Conservation (phyloP, 2,329 filamentous ascomycete species). For the Colletotrichum tofieldiae region DNA sequence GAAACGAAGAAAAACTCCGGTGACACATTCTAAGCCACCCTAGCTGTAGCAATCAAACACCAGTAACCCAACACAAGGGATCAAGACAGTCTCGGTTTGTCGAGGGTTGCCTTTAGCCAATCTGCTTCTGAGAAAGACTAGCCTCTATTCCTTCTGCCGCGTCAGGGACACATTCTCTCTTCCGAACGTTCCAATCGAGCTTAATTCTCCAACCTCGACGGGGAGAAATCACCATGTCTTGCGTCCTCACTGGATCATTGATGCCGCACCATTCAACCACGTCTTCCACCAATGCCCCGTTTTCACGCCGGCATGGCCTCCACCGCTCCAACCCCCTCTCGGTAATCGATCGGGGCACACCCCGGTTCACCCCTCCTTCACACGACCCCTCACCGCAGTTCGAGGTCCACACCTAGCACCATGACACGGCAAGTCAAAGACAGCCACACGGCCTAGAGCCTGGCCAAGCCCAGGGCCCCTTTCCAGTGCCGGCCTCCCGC, state of each 20-base stretch:
- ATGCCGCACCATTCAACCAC: slow-evolving; percentile 30
- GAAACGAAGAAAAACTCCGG: slow-evolving; percentile 19
- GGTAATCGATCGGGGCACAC: slow-evolving; percentile 33
- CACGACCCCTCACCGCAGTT: slow-evolving; percentile 26
- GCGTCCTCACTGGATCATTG: not conserved
- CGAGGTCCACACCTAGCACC: slow-evolving; percentile 25
- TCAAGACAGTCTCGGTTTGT: slow-evolving; percentile 25
- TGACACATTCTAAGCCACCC: slow-evolving; percentile 6
- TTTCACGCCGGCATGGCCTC: slow-evolving; percentile 8
- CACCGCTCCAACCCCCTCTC: slow-evolving; percentile 21
- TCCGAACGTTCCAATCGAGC: slow-evolving; percentile 1
- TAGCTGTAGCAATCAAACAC: not conserved
- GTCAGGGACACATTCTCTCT: slow-evolving; percentile 1
- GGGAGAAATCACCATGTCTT: slow-evolving; percentile 9
- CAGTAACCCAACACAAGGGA: slow-evolving; percentile 13
- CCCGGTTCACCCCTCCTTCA: slow-evolving; percentile 28
- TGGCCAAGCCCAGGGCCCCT: slow-evolving; percentile 28
- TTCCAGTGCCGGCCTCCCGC: slow-evolving; percentile 25
- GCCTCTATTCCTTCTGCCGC: slow-evolving; percentile 16
- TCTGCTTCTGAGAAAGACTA: slow-evolving; percentile 13
- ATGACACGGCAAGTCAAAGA: slow-evolving; percentile 32
- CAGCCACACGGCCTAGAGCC: slow-evolving; percentile 28
- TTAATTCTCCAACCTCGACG: slow-evolving; percentile 13
- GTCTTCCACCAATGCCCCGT: slow-evolving; percentile 22
- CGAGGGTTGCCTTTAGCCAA: slow-evolving; percentile 14